phyloP scores from a whole-genome alignment of 257 asterid genomes.

The Marsdenia floribunda region DNA sequence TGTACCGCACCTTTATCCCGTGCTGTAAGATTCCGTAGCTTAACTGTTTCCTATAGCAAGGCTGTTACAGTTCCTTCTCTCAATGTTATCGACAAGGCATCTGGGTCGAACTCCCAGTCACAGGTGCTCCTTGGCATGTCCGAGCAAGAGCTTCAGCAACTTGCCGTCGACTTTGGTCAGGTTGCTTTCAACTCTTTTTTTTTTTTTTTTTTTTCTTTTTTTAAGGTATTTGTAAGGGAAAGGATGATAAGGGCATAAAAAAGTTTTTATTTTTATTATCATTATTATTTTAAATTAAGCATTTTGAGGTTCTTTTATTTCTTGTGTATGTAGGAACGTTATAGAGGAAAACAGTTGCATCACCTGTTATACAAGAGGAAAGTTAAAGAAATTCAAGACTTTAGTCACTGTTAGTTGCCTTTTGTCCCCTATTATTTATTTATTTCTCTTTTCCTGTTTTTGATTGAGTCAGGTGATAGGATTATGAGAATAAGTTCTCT shows the following conservation, averaged over 20 bases:
- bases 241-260: background rate
- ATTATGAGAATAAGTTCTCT: slow-evolving; percentile 29
- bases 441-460: background rate
- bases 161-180: slow-evolving; percentile 65
- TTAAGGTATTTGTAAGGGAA: background rate
- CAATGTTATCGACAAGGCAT: slow-evolving; percentile 21
- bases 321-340: slow-evolving; percentile 46
- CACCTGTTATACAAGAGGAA: slow-evolving; percentile 79
- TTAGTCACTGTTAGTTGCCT: slow-evolving; percentile 55
- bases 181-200: slow-evolving; percentile 23
- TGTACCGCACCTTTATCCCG: slow-evolving; percentile 38
- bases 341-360: slow-evolving; percentile 88
- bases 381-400: slow-evolving; percentile 66
- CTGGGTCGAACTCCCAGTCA: slow-evolving; percentile 27
- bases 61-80: slow-evolving; percentile 35
- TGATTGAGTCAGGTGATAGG: background rate
- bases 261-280: background rate
- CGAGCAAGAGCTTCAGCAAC: slow-evolving; percentile 68
- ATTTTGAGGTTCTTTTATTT: background rate
- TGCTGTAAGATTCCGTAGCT: slow-evolving; percentile 38
- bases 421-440: background rate
- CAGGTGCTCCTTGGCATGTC: slow-evolving; percentile 82
- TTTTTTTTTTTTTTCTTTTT: too few relatives aligned
- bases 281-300: background rate
- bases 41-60: slow-evolving; percentile 30